Conservation (phyloP, 208 protist genomes). For the Willaertia magna region DNA sequence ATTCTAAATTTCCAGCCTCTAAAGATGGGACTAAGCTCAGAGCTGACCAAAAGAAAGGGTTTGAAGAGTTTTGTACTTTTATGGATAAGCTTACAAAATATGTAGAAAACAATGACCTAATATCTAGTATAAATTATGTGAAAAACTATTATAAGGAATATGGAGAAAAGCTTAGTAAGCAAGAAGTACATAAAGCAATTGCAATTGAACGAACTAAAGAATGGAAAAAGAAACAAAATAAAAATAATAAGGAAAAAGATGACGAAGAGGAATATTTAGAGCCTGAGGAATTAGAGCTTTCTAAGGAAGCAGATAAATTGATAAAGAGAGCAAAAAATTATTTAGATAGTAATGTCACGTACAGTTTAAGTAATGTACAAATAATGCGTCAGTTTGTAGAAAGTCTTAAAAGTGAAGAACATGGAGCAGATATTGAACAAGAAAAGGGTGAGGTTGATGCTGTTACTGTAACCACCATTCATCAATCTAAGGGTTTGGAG, state of each 20-base stretch:
- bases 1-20: background rate
- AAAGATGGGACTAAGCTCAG: background rate
- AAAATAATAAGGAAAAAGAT: too few species aligned
- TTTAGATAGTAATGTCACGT: background rate
- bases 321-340: background rate
- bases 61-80: background rate
- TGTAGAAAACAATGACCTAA: background rate
- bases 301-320: background rate
- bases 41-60: background rate
- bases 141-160: too few species aligned
- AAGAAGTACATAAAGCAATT: too few species aligned
- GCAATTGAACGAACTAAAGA: background rate
- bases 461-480: background rate
- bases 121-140: background rate
- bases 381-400: background rate
- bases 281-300: background rate
- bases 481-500: background rate
- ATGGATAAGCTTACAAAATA: background rate
- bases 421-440: background rate
- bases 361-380: background rate
- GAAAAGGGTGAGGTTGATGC: too few species aligned
- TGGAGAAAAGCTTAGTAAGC: too few species aligned
- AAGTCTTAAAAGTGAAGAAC: background rate
- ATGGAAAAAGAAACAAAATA: background rate
- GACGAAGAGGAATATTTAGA: background rate